Evolutionary conservation across 2,329 filamentous ascomycete genomes (phyloP), one percentile per base, ranked within the genome.

Genomic region (Erysiphe neolycopersici): DNA sequence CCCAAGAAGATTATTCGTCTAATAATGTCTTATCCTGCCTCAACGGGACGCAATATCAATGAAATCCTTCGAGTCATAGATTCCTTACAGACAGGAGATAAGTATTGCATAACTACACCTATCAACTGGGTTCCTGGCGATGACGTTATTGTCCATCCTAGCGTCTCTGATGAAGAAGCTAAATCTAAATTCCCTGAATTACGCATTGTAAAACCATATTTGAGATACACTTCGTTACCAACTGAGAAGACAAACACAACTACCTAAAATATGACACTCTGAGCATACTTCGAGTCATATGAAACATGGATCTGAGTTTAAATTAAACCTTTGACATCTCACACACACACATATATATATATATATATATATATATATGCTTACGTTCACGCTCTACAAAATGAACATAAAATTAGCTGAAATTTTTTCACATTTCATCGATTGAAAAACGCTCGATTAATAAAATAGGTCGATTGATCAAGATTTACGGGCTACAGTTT

Each of bases 1-100:
- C 84, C 84, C 50, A 74, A 73, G 62, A 93, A 92, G 76, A 87
- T 78, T 61, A 89, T 93, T 64, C 78, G 85, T 54, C 74, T 85
- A 59, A 91, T 83, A 60, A 79, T 93, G 66, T 76, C 80, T 58
- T 94, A 93, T 68, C 85, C 85, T 38, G 84, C 85, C 48, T 85
- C 43, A 46, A 91, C 83, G 39, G 85, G 85, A 62, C 75, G 79
- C 58, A 85, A 84, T 68, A 75, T 76, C 48, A 68, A 73, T 52
- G 79, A 84, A 68, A 75, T 85, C 43, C 72, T 84, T 53, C 75
- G 79, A 56, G 75, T 83, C 52, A 63, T 84, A 59, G 78, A 84
- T 66, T 79, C 77, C 45, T 71, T 84, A 50, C 78, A 83, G 68
- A 75, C 74, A 22, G 82, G 78, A 47, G 85, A 93, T 65, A 84